phyloP scores from a whole-genome alignment of 1,139 yeast species.

The Lodderomyces jiufengensis region DNA sequence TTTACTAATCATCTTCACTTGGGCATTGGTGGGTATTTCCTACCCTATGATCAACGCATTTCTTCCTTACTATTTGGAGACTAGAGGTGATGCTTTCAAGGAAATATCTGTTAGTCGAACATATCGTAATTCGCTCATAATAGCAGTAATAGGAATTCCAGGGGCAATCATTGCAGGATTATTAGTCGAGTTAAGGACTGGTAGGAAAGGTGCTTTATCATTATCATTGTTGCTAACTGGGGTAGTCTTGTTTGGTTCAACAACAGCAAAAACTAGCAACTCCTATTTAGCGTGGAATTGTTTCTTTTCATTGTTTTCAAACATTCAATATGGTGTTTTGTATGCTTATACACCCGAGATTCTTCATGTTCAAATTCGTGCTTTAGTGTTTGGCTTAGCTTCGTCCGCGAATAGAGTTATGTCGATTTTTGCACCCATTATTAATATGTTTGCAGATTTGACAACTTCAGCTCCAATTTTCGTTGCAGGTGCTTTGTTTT shows the following conservation, averaged over 20 bases:
- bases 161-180: constrained; percentile 40
- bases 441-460: constrained; percentile 42
- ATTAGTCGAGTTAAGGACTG: constrained; percentile 36
- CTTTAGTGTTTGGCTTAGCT: constrained; percentile 44
- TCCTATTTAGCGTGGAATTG: constrained; percentile 45
- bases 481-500: constrained; percentile 41
- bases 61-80: constrained; percentile 37
- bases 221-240: constrained; percentile 37
- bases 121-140: constrained; percentile 38
- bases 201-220: constrained; percentile 39
- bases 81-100: constrained; percentile 29
- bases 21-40: constrained; percentile 46
- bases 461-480: constrained; percentile 42
- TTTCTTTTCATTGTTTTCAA: constrained; percentile 38
- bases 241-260: constrained; percentile 36
- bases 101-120: constrained; percentile 34
- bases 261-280: constrained; percentile 39
- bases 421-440: constrained; percentile 44
- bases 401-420: constrained; percentile 39
- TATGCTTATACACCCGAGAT: constrained; percentile 47
- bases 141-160: constrained; percentile 41
- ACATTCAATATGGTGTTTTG: constrained; percentile 43
- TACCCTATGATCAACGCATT: constrained; percentile 46
- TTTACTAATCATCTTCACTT: constrained; percentile 31
- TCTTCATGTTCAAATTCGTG: constrained; percentile 38